Percentiles rank a stretch among this genome's conserved stretches.
phyloP scores from a whole-genome alignment of 2,329 filamentous ascomycete genomes.

The Exophiala mesophila region DNA sequence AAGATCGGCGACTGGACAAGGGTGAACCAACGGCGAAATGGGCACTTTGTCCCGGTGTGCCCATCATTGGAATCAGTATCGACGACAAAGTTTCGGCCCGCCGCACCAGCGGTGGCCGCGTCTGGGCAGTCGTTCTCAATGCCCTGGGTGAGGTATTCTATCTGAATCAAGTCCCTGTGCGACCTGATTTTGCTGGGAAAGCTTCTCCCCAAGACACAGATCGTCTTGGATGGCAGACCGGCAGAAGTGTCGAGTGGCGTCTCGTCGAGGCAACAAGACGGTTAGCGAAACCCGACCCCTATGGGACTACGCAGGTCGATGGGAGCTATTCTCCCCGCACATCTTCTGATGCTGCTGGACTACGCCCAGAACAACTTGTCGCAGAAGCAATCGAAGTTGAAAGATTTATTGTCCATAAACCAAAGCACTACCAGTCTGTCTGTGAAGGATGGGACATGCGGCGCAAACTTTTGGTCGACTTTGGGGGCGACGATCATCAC shows the following conservation, averaged over 20 bases:
- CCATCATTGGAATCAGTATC: conserved; percentile 75
- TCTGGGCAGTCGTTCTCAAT: conserved; percentile 93
- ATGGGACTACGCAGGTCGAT: conserved; percentile 61
- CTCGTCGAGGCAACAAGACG: conserved; percentile 74
- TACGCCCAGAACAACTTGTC: conserved; percentile 64
- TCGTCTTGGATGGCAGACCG: conserved; percentile 72
- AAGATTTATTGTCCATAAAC: conserved; percentile 65
- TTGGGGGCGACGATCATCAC: conserved; percentile 72
- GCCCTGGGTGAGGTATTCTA: conserved; percentile 90
- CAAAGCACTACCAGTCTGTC: conserved; percentile 69
- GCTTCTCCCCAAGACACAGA: conserved; percentile 50
- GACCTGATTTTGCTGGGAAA: conserved; percentile 47
- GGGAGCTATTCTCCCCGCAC: conserved; percentile 78
- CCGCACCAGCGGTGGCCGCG: conserved; percentile 63
- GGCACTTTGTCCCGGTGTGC: conserved; percentile 87
- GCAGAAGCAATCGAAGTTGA: conserved; percentile 81
- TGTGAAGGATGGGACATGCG: conserved; percentile 93
- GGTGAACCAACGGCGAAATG: conserved; percentile 83
- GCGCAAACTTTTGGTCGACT: conserved; percentile 79
- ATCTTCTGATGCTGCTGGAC: conserved; percentile 66
- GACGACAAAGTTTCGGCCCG: conserved; percentile 75
- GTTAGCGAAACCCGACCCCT: conserved; percentile 64
- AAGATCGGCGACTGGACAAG: conserved; percentile 58
- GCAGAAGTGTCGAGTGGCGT: conserved; percentile 74
- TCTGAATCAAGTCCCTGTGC: conserved; percentile 64